Evolutionary conservation across 305 asterid genomes (phyloP), one percentile per base, ranked within the genome.

Genomic region (Rubia peregrina): DNA sequence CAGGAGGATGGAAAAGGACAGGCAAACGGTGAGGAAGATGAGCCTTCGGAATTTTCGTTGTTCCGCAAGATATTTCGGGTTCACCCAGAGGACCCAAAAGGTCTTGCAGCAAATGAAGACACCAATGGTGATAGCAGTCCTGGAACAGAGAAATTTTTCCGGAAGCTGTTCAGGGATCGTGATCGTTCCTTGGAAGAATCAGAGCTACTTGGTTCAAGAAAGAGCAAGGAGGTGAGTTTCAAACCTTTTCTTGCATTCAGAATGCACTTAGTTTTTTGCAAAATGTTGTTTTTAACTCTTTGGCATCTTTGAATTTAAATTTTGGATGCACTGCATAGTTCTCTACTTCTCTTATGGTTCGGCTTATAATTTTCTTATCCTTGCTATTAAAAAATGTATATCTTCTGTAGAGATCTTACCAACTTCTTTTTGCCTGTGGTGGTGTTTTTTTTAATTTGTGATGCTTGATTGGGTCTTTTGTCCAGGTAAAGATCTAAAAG

Each of bases 151-250:
- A 89, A 70, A 53, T 89, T 91, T 72, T 87, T 91, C 36, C 92
- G 91, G 73, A 91, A 91, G 88, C 81, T 91, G 78, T 91, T 91
- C 78, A 87, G 86, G 83, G 97, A 91, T 60, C 96, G 96, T 71
- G 96, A 91, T 64, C 97, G 93, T 73, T 91, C 96, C 61, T 81
- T 89, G 68, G 96, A 91, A 81, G 96, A 91, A 74, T 91, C 96
- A 17, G 96, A 91, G 83, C 95, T 91, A 76, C 86, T 87, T 80
- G 85, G 90, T 69, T 85, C 90, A 67, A 87, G 80, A 73, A 89
- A 83, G 82, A 86, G 77, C 86, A 89, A 84, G 78, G 88, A 75
- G 95, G 97, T 91, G 62, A 74, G 90, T 77, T 63, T 42, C 12
- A 19, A 30, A 51, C 61, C 64, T 38, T 72, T 67, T 69, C 71